Base-by-base conservation (phyloP, 1,284 basidiomycete species). In the Clitocybe nebularis region DNA sequence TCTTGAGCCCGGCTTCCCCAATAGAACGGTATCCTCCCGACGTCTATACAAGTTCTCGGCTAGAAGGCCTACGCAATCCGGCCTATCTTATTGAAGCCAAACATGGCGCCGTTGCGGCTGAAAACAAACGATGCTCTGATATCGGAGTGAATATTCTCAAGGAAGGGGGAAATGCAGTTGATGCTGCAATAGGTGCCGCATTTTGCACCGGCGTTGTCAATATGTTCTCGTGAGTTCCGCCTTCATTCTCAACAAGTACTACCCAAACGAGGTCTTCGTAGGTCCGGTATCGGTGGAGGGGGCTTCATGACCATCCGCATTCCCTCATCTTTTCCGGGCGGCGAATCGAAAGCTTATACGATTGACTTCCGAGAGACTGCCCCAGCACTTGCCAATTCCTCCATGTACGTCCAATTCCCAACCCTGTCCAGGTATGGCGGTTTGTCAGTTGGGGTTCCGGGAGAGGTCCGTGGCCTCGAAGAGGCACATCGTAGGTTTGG, bases 321-420 rank as follows among this genome's bases (percentile, higher is more conserved):
- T 5, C 89, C 93, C 4, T 73, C 77, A 5, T 50, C 58, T 3
- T 55, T 58, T 26, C 51, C 66, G 0, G 67, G 67, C 29, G 62
- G 56, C 2, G 53, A 63, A 19, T 84, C 83, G 20, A 69, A 81
- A 49, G 83, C 86, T 36, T 86, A 75, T 60, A 81, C 81, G 2
- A 75, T 97, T 43, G 89, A 96, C 67, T 97, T 93, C 61, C 78
- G 94, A 34, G 94, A 97, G 63, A 85, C 80, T 0, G 89, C 88
- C 0, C 92, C 94, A 0, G 75, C 74, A 0, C 62, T 76, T 30
- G 70, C 90, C 2, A 84, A 84, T 53, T 63, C 70, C 36, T 80
- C 80, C 6, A 96, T 96, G 92, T 96, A 81, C 60, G 59, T 65
- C 11, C 55, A 66, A 17, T 57, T 76, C 39, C 72, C 82, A 0